phyloP scores from a whole-genome alignment of 208 protist species.

The Naegleria gruberi region DNA sequence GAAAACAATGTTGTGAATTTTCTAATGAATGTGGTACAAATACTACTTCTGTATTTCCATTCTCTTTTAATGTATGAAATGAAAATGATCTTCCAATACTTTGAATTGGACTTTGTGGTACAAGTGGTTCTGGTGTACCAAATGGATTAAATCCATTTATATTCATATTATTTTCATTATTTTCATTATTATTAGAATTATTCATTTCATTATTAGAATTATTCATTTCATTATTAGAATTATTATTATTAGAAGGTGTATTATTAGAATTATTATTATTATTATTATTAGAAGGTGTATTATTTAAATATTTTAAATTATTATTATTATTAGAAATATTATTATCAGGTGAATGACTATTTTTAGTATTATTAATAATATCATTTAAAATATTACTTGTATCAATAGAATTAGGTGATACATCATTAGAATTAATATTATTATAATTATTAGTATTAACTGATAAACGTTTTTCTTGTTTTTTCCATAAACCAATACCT shows the following conservation, averaged over 20 bases:
- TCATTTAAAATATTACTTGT: too few relatives aligned
- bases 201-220: background rate
- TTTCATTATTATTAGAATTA: background rate
- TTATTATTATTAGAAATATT: background rate
- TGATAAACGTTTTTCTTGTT: too few relatives aligned
- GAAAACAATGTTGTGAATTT: slow-evolving; percentile 1
- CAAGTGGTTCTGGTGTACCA: background rate
- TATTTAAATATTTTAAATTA: too few relatives aligned
- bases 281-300: background rate
- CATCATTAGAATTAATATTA: too few relatives aligned
- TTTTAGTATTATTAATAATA: background rate
- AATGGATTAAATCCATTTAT: background rate
- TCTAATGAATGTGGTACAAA: background rate
- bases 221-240: background rate
- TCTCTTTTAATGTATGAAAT: background rate
- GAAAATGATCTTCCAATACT: background rate
- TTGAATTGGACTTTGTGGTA: background rate
- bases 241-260: background rate
- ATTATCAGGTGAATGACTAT: background rate
- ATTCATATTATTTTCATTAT: background rate
- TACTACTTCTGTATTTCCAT: background rate
- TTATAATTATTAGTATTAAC: too few relatives aligned
- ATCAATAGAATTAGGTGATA: too few relatives aligned
- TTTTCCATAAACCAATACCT: background rate
- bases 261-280: background rate